These are phyloP conservation scores for Chytriomyces confervae DNA, from an alignment of 192 early-diverging fungal species.

Conservation along the genomic window DNA sequence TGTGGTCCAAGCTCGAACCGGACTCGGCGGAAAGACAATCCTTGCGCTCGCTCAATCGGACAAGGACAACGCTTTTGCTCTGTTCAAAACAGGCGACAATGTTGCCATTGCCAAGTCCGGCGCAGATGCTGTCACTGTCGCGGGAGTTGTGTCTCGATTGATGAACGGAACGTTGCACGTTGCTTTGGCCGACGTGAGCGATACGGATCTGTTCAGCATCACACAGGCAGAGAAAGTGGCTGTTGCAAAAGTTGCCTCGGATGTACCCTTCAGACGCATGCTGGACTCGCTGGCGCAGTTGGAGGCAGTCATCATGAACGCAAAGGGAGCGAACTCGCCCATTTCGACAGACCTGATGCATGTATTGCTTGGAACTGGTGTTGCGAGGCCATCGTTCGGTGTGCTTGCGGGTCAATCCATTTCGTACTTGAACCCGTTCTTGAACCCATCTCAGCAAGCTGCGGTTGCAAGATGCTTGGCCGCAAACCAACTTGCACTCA, in stretches of 20 bases:
- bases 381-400: neutral
- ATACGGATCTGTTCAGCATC: too few species aligned
- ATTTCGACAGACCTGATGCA: neutral
- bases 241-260: neutral
- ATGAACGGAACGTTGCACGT: too few species aligned
- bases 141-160: too few species aligned
- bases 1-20: neutral
- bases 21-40: conserved; percentile 3
- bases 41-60: neutral
- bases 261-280: conserved; percentile 14
- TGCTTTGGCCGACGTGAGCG: too few species aligned
- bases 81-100: neutral
- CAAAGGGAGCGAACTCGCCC: neutral
- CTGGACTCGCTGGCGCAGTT: neutral
- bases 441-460: conserved; percentile 6
- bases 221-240: too few species aligned
- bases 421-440: neutral
- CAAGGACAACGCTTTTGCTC: neutral
- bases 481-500: conserved; percentile 51
- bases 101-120: neutral
- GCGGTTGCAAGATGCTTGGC: conserved; percentile 6
- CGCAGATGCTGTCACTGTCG: neutral
- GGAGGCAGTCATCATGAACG: neutral
- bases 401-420: neutral
- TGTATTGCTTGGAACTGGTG: neutral